Evolutionary conservation across 192 early-diverging fungal genomes (phyloP), one percentile per base, ranked within the genome.

Genomic region (Coemansia sp.): DNA sequence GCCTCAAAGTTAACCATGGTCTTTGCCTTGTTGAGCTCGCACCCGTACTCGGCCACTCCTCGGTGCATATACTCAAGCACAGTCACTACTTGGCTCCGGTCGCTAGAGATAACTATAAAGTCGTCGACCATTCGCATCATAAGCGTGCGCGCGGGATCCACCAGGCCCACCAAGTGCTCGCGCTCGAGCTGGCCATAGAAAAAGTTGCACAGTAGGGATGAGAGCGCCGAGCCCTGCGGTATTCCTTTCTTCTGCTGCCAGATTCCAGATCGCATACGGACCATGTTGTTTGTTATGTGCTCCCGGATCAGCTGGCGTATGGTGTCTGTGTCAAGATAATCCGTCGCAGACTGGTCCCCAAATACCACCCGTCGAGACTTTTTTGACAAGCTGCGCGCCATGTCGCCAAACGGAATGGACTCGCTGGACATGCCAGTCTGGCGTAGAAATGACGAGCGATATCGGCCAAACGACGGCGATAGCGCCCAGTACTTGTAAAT

Each of bases 171-270:
- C 36, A 95, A 77, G 13, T 87, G 70, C 36, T 82, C 76, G 10
- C 70, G 71, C 78, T 94, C 94, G 81, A 96, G 75, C 61, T 91
- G 87, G 2, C 89, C 91, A 60, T 94, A 95, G 67, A 92, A 93
- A 55, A 95, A 86, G 72, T 90, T 94, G 92, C 96, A 98, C 60
- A 98, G 87, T 6, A 95, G 57, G 40, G 91, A 86, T 0, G 96
- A 98, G 22, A 98, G 73, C 24, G 91, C 79, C 4, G 95, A 97
- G 0, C 96, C 96, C 74, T 98, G 96, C 3, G 96, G 96, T 36
- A 98, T 96, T 5, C 96, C 96, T 1, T 83, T 73, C 0, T 80
- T 73, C 70, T 96, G 95, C 40, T 79, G 82, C 76, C 91, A 93
- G 67, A 89, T 86, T 40, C 81, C 62, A 24, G 77, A 78, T 2